Percentiles rank a stretch among this genome's conserved stretches.
Evolutionary conservation across 2,329 filamentous ascomycete genomes (phyloP).

Genomic region (Colletotrichum sp.): DNA sequence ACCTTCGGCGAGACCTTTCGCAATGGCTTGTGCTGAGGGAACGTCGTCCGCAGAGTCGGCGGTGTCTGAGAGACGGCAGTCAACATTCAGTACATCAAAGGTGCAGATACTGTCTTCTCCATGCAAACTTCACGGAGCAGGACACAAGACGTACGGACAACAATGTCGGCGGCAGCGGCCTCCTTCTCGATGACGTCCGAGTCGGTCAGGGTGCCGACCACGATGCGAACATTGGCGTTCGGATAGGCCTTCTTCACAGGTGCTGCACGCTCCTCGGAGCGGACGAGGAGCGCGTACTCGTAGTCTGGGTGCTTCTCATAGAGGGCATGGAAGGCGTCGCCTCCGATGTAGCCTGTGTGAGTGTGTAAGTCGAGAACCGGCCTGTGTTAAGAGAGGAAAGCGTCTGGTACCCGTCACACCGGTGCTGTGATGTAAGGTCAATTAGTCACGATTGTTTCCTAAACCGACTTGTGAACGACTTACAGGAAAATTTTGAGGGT

Average conservation of each 20-base stretch:
- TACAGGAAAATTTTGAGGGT: constrained; percentile 47
- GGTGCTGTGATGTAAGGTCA: constrained; percentile 35
- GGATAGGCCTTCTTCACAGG: constrained; percentile 51
- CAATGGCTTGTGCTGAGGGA: constrained; percentile 47
- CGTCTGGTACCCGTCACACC: constrained; percentile 44
- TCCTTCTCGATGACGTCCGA: constrained; percentile 53
- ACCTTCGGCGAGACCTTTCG: constrained; percentile 47
- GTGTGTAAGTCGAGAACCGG: neutral
- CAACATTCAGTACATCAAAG: neutral
- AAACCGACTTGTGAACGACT: constrained; percentile 17
- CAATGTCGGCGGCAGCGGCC: constrained; percentile 55
- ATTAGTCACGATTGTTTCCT: neutral
- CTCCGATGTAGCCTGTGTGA: constrained; percentile 55
- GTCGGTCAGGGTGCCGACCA: constrained; percentile 54
- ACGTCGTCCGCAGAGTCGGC: constrained; percentile 53
- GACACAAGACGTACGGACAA: constrained; percentile 45
- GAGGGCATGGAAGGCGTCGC: constrained; percentile 51
- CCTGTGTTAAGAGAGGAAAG: too few relatives aligned
- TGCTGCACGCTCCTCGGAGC: constrained; percentile 49
- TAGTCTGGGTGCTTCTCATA: constrained; percentile 50
- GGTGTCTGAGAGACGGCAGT: constrained; percentile 41
- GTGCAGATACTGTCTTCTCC: neutral
- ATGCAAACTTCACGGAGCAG: neutral
- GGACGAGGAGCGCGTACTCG: constrained; percentile 50
- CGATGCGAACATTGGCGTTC: constrained; percentile 41